A percentile compares a stretch with the other conserved stretches of the same genome.
Evolutionary conservation across 2,329 filamentous ascomycete species (phyloP).

Genomic region (Blumeria graminis): DNA sequence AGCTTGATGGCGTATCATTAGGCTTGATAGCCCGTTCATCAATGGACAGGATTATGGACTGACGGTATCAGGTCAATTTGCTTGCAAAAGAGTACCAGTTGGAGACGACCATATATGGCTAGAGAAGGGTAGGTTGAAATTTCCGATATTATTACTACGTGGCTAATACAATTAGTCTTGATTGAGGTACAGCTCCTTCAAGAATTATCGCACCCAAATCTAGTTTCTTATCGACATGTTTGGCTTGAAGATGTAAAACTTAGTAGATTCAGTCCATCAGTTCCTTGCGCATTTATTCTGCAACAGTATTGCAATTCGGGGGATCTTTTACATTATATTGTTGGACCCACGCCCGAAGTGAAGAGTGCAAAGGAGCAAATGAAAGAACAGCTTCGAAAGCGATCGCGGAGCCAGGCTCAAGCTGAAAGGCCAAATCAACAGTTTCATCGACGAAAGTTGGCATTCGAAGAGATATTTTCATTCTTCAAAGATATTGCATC

Average conservation of each 20-base stretch:
- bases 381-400: conserved; percentile 65
- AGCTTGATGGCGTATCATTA: conserved; percentile 68
- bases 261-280: conserved; percentile 66
- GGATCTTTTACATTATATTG: conserved; percentile 68
- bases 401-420: conserved; percentile 50
- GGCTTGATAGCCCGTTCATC: conserved; percentile 16
- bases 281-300: conserved; percentile 87
- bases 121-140: conserved; percentile 32
- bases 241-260: conserved; percentile 83
- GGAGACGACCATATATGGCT: conserved; percentile 88
- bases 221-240: conserved; percentile 90
- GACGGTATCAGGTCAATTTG: conserved; percentile 38
- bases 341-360: conserved; percentile 38
- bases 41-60: conserved; percentile 2
- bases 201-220: conserved; percentile 75
- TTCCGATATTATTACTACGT: background rate
- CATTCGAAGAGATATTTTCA: conserved; percentile 85
- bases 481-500: conserved; percentile 91
- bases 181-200: conserved; percentile 84
- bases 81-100: conserved; percentile 90
- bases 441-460: conserved; percentile 18
- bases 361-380: conserved; percentile 54
- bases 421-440: conserved; percentile 26
- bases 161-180: conserved; percentile 27
- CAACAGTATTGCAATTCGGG: conserved; percentile 95